phyloP scores from a whole-genome alignment of 2,329 filamentous ascomycete genomes.

The Fusarium sp. region DNA sequence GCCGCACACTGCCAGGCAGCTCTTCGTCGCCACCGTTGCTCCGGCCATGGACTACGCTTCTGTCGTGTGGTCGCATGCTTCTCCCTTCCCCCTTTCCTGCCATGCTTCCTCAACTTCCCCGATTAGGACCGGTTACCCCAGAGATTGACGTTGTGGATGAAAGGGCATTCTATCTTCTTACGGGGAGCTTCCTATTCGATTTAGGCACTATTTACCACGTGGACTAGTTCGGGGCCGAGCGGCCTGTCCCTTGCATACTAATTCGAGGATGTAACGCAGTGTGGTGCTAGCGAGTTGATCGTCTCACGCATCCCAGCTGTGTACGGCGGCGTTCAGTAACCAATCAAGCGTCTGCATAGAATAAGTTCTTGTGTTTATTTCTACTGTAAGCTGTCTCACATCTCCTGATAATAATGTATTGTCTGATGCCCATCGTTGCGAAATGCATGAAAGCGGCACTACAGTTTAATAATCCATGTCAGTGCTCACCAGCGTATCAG shows the following conservation, averaged over 20 bases:
- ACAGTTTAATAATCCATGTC: no score
- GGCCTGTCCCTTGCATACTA: neutral
- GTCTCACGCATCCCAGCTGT: neutral
- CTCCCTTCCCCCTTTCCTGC: no score
- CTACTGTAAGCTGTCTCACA: no score
- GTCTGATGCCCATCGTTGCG: no score
- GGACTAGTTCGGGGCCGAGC: neutral
- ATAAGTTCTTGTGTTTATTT: no score
- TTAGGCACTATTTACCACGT: neutral
- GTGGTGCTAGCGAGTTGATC: neutral
- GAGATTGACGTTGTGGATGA: neutral
- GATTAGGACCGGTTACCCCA: neutral
- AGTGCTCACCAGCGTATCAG: no score
- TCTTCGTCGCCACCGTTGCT: no score
- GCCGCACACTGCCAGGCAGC: neutral
- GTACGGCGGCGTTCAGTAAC: neutral
- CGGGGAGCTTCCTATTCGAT: neutral
- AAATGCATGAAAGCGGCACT: no score
- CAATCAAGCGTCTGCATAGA: neutral
- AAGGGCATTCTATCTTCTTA: neutral
- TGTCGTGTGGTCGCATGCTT: no score
- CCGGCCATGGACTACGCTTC: no score
- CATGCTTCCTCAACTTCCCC: neutral
- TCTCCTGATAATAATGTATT: no score
- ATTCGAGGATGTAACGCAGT: neutral